Conservation (phyloP, 75 land plant species). For the Cryptomeria japonica region DNA sequence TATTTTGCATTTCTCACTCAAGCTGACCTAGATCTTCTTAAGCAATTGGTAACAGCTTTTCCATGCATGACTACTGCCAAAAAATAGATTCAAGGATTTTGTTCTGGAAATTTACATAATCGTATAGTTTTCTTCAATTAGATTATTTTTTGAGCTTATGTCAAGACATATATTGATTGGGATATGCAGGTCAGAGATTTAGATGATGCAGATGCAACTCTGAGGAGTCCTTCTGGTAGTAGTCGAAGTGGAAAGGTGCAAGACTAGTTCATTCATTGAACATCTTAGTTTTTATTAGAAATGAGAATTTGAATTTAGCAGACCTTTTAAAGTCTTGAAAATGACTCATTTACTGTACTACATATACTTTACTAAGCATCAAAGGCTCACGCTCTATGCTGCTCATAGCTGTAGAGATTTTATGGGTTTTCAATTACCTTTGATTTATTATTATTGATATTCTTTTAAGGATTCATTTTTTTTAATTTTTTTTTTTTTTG, state of each 20-base stretch:
- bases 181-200: conserved; percentile 21
- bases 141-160: background rate
- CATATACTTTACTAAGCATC: background rate
- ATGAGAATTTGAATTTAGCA: background rate
- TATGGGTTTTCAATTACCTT: background rate
- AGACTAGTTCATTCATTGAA: background rate
- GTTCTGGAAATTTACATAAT: conserved; percentile 9
- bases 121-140: background rate
- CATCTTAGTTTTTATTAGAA: conserved; percentile 2
- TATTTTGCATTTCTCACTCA: conserved; percentile 62
- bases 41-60: conserved; percentile 45
- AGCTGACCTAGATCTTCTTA: conserved; percentile 48
- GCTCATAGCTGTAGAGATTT: background rate
- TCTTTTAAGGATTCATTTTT: background rate
- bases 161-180: background rate
- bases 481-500: background rate
- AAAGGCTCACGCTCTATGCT: background rate
- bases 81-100: background rate
- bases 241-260: conserved; percentile 12
- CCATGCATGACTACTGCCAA: background rate
- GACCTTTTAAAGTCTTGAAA: background rate
- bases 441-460: too few relatives aligned
- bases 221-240: background rate
- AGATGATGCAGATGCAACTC: conserved; percentile 16
- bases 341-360: background rate